A percentile compares a stretch with the other conserved stretches of the same genome.
phyloP scores from a whole-genome alignment of 2,329 filamentous ascomycete species.

The Colletotrichum tropicale region DNA sequence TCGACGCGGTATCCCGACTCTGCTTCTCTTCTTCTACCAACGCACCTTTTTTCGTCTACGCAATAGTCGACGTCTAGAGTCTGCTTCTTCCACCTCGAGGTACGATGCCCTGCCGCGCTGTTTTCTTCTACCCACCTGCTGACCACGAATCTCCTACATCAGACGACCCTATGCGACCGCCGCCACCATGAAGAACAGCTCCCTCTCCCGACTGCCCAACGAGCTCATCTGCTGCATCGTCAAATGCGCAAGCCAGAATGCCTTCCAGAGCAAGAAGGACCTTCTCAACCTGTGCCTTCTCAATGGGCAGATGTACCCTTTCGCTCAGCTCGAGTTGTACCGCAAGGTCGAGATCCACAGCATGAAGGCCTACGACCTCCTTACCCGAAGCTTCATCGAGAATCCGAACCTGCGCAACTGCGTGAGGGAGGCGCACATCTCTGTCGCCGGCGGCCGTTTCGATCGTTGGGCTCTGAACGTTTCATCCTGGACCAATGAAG shows the following conservation, averaged over 20 bases:
- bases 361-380: not conserved
- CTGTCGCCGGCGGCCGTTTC: not conserved
- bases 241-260: too few relatives aligned
- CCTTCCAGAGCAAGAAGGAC: not conserved
- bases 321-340: not conserved
- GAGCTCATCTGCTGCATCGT: not conserved
- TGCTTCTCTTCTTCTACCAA: not conserved
- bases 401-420: not conserved
- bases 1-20: not conserved
- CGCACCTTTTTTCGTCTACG: not conserved
- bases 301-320: not conserved
- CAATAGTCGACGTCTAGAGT: not conserved
- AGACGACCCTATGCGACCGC: not conserved
- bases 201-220: not conserved
- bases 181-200: not conserved
- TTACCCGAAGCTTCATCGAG: conserved; percentile 6
- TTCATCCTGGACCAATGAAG: not conserved
- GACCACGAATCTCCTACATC: not conserved
- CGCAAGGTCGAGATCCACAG: not conserved
- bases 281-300: not conserved
- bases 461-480: not conserved
- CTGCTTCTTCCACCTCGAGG: not conserved
- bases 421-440: not conserved
- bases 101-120: not conserved
- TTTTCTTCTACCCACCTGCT: not conserved